phyloP scores from a whole-genome alignment of 176 grass and related monocot species.

The Lolium perenne region DNA sequence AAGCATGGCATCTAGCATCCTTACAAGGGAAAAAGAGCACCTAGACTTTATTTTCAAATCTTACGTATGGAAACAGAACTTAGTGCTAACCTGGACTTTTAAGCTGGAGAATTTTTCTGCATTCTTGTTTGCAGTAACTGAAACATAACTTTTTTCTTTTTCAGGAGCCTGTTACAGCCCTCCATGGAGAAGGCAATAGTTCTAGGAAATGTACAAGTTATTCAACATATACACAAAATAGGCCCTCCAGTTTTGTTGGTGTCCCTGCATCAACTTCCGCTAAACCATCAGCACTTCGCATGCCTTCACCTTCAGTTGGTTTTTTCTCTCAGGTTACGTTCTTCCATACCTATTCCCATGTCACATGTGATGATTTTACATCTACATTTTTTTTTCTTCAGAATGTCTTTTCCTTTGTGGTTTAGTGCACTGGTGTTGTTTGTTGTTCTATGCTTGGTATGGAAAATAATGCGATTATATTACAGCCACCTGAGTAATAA shows the following conservation, averaged over 20 bases:
- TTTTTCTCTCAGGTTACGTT: conserved; percentile 71
- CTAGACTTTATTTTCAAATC: background rate
- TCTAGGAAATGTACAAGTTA: conserved; percentile 40
- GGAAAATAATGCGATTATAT: background rate
- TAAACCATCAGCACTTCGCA: conserved; percentile 81
- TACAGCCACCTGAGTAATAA: conserved; percentile 8
- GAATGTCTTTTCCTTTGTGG: background rate
- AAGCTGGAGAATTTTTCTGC: conserved; percentile 33
- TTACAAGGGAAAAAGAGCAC: background rate
- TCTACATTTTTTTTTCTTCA: background rate
- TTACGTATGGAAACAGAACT: background rate
- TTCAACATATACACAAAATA: conserved; percentile 43
- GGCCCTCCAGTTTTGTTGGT: conserved; percentile 29
- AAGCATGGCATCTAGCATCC: background rate
- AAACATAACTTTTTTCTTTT: conserved; percentile 35
- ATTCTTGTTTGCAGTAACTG: conserved; percentile 18
- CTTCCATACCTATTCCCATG: background rate
- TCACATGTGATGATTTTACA: background rate
- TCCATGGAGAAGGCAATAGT: conserved; percentile 25
- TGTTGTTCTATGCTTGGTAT: background rate
- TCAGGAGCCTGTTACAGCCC: conserved; percentile 44
- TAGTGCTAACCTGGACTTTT: background rate
- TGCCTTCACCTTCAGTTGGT: conserved; percentile 80
- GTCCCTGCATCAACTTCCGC: conserved; percentile 35
- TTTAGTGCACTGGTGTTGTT: conserved; percentile 18